Evolutionary conservation across 257 asterid species (phyloP), one percentile per base, ranked within the genome.

Genomic region (Solanum sejunctum): DNA sequence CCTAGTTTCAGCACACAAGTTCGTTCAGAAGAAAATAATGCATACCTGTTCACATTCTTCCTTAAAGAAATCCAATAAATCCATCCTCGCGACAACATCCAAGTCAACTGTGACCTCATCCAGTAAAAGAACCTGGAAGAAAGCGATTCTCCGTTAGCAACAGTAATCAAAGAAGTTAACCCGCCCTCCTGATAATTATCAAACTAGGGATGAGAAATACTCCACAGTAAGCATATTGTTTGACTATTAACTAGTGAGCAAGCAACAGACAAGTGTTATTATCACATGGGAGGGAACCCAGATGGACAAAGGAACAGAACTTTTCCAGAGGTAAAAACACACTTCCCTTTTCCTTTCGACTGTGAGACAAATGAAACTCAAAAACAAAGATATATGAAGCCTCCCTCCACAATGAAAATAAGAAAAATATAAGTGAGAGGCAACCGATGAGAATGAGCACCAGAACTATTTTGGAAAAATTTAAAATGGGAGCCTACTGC

Each of bases 11-110:
- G 61, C 63, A 16, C 23, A 39, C 17, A 70, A 8, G 23, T 39
- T 10, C 18, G 45, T 16, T 26, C 32, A 43, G 57, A 72, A 72
- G 56, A 51, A 77, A 52, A 52, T 10, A 52, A 16, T 77, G 82
- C 26, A 75, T 88, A 94, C 98, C 97, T 93, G 88, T 85, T 96
- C 98, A 86, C 98, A 93, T 89, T 96, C 99, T 92, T 93, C 98
- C 90, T 75, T 92, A 87, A 96, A 93, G 86, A 93, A 93, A 10
- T 95, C 97, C 61, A 96, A 97, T 84, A 96, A 91, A 91, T 96
- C 99, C 98, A 96, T 95, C 92, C 99, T 91, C 47, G 98, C 97
- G 81, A 96, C 98, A 21, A 95, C 98, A 88, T 96, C 99, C 52
- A 96, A 92, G 84, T 96, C 98, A 54, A 96, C 98, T 10, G 99